Percentiles rank a stretch among this genome's conserved stretches.
Conservation (phyloP, 768 basidiomycete genomes). For the Austroboletus eburneus region DNA sequence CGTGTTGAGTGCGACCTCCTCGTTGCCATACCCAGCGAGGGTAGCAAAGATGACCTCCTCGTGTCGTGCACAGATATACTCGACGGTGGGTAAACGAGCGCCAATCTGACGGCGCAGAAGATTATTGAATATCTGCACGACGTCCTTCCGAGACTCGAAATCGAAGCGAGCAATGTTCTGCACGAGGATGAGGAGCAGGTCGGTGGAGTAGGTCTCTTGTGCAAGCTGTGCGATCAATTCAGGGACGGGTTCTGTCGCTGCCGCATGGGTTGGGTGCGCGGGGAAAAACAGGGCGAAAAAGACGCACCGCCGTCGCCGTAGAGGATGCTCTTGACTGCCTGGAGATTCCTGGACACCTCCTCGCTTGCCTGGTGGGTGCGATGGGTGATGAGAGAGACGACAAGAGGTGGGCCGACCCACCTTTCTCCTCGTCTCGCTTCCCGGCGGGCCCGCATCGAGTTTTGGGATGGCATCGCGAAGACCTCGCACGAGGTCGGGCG, state of each 20-base stretch:
- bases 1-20: slow-evolving; percentile 94
- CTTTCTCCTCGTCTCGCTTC: slow-evolving; percentile 76
- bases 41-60: slow-evolving; percentile 79
- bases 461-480: slow-evolving; percentile 75
- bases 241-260: slow-evolving; percentile 65
- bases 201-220: slow-evolving; percentile 91
- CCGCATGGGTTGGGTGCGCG: slow-evolving; percentile 2
- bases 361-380: slow-evolving; percentile 64
- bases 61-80: slow-evolving; percentile 77
- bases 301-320: slow-evolving; percentile 82
- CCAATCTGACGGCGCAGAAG: slow-evolving; percentile 90
- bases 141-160: slow-evolving; percentile 88
- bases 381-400: not conserved
- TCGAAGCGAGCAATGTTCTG: slow-evolving; percentile 83
- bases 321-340: slow-evolving; percentile 84
- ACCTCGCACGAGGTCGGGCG: slow-evolving; percentile 81
- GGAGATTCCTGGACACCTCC: slow-evolving; percentile 84
- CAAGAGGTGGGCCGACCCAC: slow-evolving; percentile 38
- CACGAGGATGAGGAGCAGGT: slow-evolving; percentile 79
- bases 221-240: slow-evolving; percentile 93
- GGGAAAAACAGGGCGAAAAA: not conserved
- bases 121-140: slow-evolving; percentile 85
- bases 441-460: slow-evolving; percentile 70
- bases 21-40: slow-evolving; percentile 89
- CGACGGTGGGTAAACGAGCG: slow-evolving; percentile 91